These are phyloP conservation scores for Eutrema yunnanense DNA, from an alignment of 345 rosid species.

Conservation along the genomic window DNA sequence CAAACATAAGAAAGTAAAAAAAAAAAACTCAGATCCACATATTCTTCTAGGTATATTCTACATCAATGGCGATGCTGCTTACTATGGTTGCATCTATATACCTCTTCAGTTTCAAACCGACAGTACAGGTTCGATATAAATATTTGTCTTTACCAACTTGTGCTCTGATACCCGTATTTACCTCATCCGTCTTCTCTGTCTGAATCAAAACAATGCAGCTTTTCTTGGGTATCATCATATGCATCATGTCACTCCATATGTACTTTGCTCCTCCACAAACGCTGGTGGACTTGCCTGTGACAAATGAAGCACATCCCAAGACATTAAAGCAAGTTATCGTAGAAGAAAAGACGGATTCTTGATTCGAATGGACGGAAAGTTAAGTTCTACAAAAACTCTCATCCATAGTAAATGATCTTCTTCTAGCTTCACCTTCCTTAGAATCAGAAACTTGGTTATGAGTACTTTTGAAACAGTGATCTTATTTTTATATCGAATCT, in stretches of 20 bases:
- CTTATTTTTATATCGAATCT: not conserved
- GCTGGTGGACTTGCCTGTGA: constrained; percentile 58
- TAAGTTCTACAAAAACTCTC: constrained; percentile 1
- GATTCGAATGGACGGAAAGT: constrained; percentile 9
- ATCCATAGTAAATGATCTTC: not conserved
- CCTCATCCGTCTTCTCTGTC: not conserved
- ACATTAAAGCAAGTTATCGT: constrained; percentile 48
- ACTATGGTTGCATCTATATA: constrained; percentile 67
- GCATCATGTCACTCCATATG: constrained; percentile 97
- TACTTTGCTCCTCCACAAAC: constrained; percentile 73
- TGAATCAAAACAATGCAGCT: constrained; percentile 47
- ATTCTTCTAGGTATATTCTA: constrained; percentile 62
- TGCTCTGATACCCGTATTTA: not conserved
- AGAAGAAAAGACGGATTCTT: constrained; percentile 57
- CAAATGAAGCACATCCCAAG: constrained; percentile 45
- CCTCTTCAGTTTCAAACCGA: constrained; percentile 69
- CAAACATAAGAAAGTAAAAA: not conserved
- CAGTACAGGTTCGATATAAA: constrained; percentile 48
- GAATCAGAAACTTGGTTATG: not conserved
- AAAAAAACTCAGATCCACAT: not conserved
- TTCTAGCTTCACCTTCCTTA: not conserved
- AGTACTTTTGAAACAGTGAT: not conserved
- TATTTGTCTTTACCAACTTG: not conserved
- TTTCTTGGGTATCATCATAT: constrained; percentile 82
- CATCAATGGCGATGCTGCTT: constrained; percentile 88